Evolutionary conservation across 352 stramenopile genomes (phyloP).

Genomic region (Globisporangium lucens): DNA sequence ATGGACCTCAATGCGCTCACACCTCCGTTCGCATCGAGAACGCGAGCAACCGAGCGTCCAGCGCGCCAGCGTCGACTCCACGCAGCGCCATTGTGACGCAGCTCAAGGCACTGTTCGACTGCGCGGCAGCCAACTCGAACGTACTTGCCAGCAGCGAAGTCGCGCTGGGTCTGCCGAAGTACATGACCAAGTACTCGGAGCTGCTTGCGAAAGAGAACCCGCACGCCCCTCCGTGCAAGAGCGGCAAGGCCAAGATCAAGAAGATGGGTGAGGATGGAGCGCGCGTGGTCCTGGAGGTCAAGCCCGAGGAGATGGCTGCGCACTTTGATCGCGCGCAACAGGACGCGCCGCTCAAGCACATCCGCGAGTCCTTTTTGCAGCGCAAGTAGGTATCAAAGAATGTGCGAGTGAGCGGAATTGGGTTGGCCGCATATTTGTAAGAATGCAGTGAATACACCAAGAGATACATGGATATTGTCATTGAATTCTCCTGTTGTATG

Average conservation of each 20-base stretch:
- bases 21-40: background rate
- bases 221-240: background rate
- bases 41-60: background rate
- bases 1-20: background rate
- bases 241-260: background rate
- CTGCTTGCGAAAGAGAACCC: background rate
- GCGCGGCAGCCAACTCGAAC: conserved; percentile 1
- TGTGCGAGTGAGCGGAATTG: no score
- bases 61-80: background rate
- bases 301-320: background rate
- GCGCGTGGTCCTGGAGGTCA: background rate
- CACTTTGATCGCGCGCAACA: background rate
- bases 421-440: no score
- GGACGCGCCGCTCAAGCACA: background rate
- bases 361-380: background rate
- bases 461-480: no score
- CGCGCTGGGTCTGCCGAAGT: background rate
- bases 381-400: background rate
- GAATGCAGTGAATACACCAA: no score
- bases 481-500: no score
- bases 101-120: conserved; percentile 1
- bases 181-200: conserved; percentile 2
- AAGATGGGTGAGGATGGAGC: background rate
- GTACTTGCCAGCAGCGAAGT: background rate
- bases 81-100: background rate